Conservation (phyloP, 768 basidiomycete species). For the Pisolithus sp. region DNA sequence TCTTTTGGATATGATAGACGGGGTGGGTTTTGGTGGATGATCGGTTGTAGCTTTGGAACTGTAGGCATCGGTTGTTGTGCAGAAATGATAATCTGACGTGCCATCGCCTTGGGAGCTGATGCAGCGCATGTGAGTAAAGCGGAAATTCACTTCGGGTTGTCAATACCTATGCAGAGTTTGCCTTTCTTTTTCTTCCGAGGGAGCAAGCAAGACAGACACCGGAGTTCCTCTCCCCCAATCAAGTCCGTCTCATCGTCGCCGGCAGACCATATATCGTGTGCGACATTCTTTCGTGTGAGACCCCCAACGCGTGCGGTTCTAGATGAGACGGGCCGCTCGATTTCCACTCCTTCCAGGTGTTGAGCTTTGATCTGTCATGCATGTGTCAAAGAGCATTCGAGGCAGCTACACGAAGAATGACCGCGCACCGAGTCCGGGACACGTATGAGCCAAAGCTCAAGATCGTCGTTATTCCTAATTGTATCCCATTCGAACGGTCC, state of each 20-base stretch:
- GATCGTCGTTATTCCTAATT: conserved; percentile 46
- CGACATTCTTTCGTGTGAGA: conserved; percentile 45
- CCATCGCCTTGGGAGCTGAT: conserved; percentile 53
- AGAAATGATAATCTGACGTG: conserved; percentile 53
- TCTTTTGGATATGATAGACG: conserved; percentile 55
- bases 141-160: not conserved
- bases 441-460: conserved; percentile 68
- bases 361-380: conserved; percentile 54
- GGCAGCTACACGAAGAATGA: not conserved
- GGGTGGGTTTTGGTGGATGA: conserved; percentile 43
- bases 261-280: conserved; percentile 64
- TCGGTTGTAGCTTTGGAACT: conserved; percentile 8
- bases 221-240: conserved; percentile 59
- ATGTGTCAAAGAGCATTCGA: not conserved
- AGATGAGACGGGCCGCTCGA: conserved; percentile 40
- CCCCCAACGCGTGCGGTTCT: conserved; percentile 39
- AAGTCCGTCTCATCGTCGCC: conserved; percentile 32
- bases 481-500: conserved; percentile 65
- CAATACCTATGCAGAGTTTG: conserved; percentile 50
- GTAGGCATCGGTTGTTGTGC: conserved; percentile 37
- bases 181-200: conserved; percentile 59
- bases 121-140: conserved; percentile 41
- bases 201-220: conserved; percentile 52
- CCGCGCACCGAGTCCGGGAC: conserved; percentile 58
- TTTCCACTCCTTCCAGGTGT: conserved; percentile 46